These are phyloP conservation scores for Lachnellula arida DNA, from an alignment of 2,329 filamentous ascomycete genomes.

Conservation along the genomic window DNA sequence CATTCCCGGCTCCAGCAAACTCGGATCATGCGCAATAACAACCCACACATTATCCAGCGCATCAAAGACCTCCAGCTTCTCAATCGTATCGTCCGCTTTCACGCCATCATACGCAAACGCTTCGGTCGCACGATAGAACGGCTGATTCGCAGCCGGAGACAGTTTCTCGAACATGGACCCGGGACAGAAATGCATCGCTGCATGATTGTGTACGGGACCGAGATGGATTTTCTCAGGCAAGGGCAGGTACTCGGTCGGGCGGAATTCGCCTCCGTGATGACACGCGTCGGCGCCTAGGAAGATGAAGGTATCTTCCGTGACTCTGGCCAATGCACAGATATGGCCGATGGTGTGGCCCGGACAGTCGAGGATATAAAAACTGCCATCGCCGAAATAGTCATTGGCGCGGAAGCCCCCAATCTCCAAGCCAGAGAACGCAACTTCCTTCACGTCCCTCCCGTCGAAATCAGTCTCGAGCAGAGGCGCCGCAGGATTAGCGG, in stretches of 20 bases:
- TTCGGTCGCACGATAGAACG: conserved; percentile 1
- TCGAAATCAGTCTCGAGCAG: conserved; percentile 35
- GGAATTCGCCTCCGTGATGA: conserved; percentile 27
- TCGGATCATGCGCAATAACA: conserved; percentile 42
- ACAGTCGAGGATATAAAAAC: conserved; percentile 41
- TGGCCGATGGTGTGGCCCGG: conserved; percentile 46
- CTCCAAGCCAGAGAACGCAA: conserved; percentile 23
- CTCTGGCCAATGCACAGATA: conserved; percentile 44
- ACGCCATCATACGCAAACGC: conserved; percentile 2
- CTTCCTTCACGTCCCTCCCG: not conserved
- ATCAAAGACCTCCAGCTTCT: conserved; percentile 41
- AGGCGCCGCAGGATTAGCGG: conserved; percentile 33
- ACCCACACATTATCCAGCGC: conserved; percentile 39
- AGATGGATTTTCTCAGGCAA: conserved; percentile 1
- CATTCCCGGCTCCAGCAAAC: conserved; percentile 35
- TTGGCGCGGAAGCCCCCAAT: conserved; percentile 41
- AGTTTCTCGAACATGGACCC: conserved; percentile 1
- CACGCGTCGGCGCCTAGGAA: conserved; percentile 45
- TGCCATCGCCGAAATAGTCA: conserved; percentile 51
- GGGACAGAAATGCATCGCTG: not conserved
- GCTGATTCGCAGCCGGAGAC: not conserved
- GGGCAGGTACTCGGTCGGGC: conserved; percentile 63
- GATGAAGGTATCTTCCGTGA: conserved; percentile 37
- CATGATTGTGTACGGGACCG: not conserved
- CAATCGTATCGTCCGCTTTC: conserved; percentile 32